Conservation (phyloP, 139 green algal species). For the Chlamydomonas applanata region DNA sequence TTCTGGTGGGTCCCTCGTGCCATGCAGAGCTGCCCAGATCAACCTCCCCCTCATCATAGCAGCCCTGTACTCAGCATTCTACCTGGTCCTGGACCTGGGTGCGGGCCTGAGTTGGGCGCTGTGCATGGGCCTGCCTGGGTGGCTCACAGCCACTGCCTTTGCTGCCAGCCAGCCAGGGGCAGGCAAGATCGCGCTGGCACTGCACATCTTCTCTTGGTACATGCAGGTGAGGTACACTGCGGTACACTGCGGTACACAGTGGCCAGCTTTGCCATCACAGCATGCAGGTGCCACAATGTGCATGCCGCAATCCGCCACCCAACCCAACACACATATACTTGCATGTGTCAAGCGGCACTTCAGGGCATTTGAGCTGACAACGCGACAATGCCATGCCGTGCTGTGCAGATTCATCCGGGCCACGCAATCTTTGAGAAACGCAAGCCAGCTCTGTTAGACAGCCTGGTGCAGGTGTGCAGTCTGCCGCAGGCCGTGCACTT, state of each 20-base stretch:
- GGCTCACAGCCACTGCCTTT: constrained; percentile 53
- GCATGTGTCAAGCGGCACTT: too few relatives aligned
- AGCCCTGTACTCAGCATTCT: constrained; percentile 43
- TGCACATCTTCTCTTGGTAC: constrained; percentile 55
- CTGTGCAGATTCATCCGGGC: constrained; percentile 57
- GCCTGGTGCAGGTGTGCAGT: constrained; percentile 64
- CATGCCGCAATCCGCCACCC: too few relatives aligned
- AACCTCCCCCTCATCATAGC: constrained; percentile 21
- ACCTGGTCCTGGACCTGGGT: constrained; percentile 62
- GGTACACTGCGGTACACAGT: too few relatives aligned
- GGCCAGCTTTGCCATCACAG: too few relatives aligned
- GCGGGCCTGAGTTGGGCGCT: constrained; percentile 72
- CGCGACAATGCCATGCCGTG: background rate
- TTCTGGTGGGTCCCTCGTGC: too few relatives aligned
- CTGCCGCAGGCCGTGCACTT: too few relatives aligned
- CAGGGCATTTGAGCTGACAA: too few relatives aligned
- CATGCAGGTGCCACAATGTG: too few relatives aligned
- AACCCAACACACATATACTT: too few relatives aligned
- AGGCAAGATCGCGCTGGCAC: constrained; percentile 14
- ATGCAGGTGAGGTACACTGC: constrained; percentile 41
- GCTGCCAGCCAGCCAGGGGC: background rate
- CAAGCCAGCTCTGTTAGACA: constrained; percentile 78
- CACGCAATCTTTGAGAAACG: constrained; percentile 74
- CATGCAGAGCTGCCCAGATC: constrained; percentile 11
- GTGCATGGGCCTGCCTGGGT: constrained; percentile 60